These are phyloP conservation scores for Peziza echinospora DNA, from an alignment of 495 filamentous ascomycete species.

Conservation along the genomic window DNA sequence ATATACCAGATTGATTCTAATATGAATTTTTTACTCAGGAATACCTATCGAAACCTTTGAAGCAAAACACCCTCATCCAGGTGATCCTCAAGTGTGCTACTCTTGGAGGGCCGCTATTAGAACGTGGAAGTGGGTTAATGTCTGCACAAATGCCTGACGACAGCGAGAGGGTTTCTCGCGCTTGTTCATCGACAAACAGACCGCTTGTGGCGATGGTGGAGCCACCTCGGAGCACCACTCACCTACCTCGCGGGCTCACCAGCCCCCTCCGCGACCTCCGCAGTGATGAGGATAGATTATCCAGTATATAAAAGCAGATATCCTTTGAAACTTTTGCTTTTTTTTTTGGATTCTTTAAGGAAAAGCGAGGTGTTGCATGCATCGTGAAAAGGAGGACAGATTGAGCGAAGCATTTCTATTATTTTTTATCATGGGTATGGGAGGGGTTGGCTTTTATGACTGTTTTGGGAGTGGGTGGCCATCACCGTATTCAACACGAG, in stretches of 20 bases:
- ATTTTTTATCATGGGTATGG: too few species aligned
- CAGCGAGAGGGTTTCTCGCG: conserved; percentile 16
- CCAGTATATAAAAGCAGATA: too few species aligned
- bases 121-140: conserved; percentile 23
- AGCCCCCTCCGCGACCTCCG: conserved; percentile 6
- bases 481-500: too few species aligned
- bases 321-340: too few species aligned
- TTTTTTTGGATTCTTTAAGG: too few species aligned
- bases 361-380: too few species aligned
- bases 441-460: too few species aligned
- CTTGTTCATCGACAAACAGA: conserved; percentile 1
- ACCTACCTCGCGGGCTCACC: conserved; percentile 5
- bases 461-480: too few species aligned
- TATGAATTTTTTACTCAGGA: too few species aligned
- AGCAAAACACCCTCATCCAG: conserved; percentile 96
- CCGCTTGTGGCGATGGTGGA: conserved; percentile 6
- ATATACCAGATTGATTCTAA: too few species aligned
- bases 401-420: too few species aligned
- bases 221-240: conserved; percentile 8
- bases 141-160: conserved; percentile 16
- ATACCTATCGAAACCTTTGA: conserved; percentile 92
- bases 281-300: conserved; percentile 8
- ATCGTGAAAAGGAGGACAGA: too few species aligned
- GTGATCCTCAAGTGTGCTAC: conserved; percentile 93
- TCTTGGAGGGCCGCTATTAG: conserved; percentile 68